Evolutionary conservation across 805 yeast genomes (phyloP).

Genomic region (Lipomyces mesembrius): DNA sequence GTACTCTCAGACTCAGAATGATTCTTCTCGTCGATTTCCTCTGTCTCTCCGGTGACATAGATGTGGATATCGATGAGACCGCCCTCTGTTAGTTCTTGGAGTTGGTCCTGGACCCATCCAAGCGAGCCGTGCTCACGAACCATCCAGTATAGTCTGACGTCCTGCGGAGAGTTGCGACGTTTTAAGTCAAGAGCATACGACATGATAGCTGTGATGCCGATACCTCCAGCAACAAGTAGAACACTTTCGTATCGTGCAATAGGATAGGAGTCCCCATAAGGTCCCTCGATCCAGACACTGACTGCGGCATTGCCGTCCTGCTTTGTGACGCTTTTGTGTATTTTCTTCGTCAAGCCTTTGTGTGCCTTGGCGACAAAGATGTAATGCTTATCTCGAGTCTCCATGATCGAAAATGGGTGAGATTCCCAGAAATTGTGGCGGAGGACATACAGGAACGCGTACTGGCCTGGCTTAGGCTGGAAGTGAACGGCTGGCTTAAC

Average conservation of each 20-base stretch:
- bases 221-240: conserved; percentile 65
- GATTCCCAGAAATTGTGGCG: conserved; percentile 35
- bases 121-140: conserved; percentile 26
- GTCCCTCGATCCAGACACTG: conserved; percentile 57
- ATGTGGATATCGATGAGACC: conserved; percentile 23
- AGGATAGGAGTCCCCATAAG: conserved; percentile 60
- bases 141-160: conserved; percentile 36
- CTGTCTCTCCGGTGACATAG: conserved; percentile 29
- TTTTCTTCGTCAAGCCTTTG: conserved; percentile 20
- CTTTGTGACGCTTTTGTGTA: conserved; percentile 10
- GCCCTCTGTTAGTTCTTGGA: conserved; percentile 24
- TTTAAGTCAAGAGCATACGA: conserved; percentile 50
- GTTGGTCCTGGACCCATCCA: conserved; percentile 30
- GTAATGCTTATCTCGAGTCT: conserved; percentile 19
- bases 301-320: background rate
- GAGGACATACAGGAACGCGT: conserved; percentile 35
- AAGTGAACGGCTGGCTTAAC: conserved; percentile 21
- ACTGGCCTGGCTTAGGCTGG: conserved; percentile 36
- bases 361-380: conserved; percentile 25
- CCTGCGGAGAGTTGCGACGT: conserved; percentile 26
- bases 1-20: background rate
- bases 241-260: conserved; percentile 54
- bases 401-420: conserved; percentile 31
- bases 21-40: conserved; percentile 1
- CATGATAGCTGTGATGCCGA: conserved; percentile 64